Base-by-base conservation (phyloP, 495 filamentous ascomycete genomes). In the Geoglossum glabrum region DNA sequence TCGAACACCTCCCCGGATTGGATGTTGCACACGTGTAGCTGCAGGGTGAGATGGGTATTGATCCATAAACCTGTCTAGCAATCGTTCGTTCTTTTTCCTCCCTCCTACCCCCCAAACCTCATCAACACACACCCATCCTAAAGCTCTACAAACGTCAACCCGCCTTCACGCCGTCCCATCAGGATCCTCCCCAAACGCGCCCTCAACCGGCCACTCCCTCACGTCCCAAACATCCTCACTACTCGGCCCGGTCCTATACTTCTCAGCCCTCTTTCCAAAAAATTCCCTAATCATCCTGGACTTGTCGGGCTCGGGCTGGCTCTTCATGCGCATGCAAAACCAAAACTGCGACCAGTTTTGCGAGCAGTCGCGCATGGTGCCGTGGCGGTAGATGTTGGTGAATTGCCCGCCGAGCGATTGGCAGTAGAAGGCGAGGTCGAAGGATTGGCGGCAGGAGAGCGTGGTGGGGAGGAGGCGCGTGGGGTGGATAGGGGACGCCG, bases 381-480 rank as follows among this genome's bases (percentile, higher is more conserved):
- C 92, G 68, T 86, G 81, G 43, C 92, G 85, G 76, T 98, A 98
- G 8, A 97, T 73, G 61, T 83, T 79, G 61, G 81, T 75, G 71
- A 90, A 92, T 66, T 95, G 87, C 0, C 90, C 86, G 26, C 89
- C 92, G 3, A 93, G 75, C 0, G 87, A 90, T 64, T 92, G 85
- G 76, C 92, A 98, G 78, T 95, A 87, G 77, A 86, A 97, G 55
- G 93, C 89, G 55, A 78, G 75, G 74, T 98, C 92, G 75, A 98
- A 98, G 65, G 87, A 83, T 54, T 79, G 71, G 57, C 86, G 81
- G 75, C 92, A 98, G 66, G 85, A 90, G 81, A 96, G 88, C 60
- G 72, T 81, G 43, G 78, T 80, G 1, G 86, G 82, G 61, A 90
- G 85, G 57, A 84, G 74, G 59, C 81, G 77, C 36, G 82, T 78